Conservation (phyloP, 176 grass and related monocot species). For the Stipa capillata region DNA sequence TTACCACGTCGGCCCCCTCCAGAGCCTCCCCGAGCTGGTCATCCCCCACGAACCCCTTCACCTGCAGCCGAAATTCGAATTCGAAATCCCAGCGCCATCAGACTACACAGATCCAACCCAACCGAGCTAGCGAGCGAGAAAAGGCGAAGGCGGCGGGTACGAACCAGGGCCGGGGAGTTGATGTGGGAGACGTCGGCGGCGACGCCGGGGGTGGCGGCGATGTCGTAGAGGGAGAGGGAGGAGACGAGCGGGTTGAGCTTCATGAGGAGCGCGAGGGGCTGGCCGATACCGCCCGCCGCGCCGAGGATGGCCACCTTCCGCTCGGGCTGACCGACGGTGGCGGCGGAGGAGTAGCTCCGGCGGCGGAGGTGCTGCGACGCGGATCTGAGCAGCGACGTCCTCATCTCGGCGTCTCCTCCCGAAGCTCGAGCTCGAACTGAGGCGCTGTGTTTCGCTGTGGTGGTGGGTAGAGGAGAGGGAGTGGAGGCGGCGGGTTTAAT, state of each 20-base stretch:
- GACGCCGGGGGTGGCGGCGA: constrained; percentile 58
- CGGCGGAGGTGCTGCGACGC: constrained; percentile 32
- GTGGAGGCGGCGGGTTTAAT: constrained; percentile 2
- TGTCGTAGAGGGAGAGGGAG: constrained; percentile 59
- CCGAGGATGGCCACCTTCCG: constrained; percentile 66
- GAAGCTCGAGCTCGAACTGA: background rate
- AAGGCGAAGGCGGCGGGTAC: background rate
- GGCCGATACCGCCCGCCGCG: constrained; percentile 65
- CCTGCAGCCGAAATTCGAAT: background rate
- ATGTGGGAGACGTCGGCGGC: constrained; percentile 66
- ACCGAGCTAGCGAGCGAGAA: background rate
- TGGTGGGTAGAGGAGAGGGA: background rate
- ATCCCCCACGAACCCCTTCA: constrained; percentile 38
- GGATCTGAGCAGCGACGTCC: constrained; percentile 35
- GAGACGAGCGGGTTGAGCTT: constrained; percentile 72
- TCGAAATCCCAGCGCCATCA: background rate
- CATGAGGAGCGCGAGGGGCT: constrained; percentile 61
- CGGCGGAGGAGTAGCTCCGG: constrained; percentile 9
- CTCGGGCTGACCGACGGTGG: background rate
- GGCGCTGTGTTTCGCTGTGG: background rate
- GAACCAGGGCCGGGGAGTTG: constrained; percentile 49
- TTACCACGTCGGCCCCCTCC: constrained; percentile 49
- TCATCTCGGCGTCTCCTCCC: background rate
- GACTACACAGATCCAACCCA: background rate
- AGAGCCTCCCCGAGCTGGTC: constrained; percentile 50